Percentiles rank a stretch among this genome's conserved stretches.
Conservation (phyloP, 768 basidiomycete species). For the Hericium coralloides region DNA sequence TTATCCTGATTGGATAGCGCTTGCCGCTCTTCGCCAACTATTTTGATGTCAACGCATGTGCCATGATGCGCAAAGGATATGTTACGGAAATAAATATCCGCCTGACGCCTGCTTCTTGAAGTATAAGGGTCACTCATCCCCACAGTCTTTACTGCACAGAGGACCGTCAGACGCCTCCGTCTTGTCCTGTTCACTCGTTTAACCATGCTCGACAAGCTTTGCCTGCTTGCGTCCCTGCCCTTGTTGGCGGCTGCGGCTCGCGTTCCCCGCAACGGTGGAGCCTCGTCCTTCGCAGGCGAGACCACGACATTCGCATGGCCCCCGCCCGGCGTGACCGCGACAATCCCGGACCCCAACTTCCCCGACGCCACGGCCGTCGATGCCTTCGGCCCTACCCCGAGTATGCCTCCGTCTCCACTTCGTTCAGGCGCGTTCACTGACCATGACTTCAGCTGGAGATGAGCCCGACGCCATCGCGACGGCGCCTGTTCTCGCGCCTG, state of each 20-base stretch:
- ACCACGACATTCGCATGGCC: constrained; percentile 34
- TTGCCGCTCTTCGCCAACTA: not conserved
- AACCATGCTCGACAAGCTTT: not conserved
- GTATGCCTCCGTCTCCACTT: constrained; percentile 19
- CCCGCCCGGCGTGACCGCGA: constrained; percentile 27
- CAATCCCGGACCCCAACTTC: constrained; percentile 27
- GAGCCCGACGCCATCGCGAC: constrained; percentile 19
- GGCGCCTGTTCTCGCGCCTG: constrained; percentile 30
- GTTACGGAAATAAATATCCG: not conserved
- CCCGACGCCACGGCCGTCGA: constrained; percentile 34
- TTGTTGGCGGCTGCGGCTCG: not conserved
- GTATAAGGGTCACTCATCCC: not conserved
- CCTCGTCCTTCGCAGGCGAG: constrained; percentile 35
- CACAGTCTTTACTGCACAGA: not conserved
- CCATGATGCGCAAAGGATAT: not conserved
- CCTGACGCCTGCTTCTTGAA: not conserved
- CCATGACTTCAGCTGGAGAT: constrained; percentile 16
- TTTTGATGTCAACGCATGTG: not conserved
- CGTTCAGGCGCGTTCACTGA: not conserved
- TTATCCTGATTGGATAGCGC: too few species aligned
- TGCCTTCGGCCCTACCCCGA: constrained; percentile 40
- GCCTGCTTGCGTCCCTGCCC: not conserved
- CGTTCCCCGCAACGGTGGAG: constrained; percentile 1
- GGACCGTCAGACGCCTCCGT: not conserved
- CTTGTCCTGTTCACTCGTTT: not conserved